A percentile compares a stretch with the other conserved stretches of the same genome.
These are phyloP conservation scores for Cutaneotrichosporon dermatis DNA, from an alignment of 1,284 basidiomycete genomes.

Conservation along the genomic window DNA sequence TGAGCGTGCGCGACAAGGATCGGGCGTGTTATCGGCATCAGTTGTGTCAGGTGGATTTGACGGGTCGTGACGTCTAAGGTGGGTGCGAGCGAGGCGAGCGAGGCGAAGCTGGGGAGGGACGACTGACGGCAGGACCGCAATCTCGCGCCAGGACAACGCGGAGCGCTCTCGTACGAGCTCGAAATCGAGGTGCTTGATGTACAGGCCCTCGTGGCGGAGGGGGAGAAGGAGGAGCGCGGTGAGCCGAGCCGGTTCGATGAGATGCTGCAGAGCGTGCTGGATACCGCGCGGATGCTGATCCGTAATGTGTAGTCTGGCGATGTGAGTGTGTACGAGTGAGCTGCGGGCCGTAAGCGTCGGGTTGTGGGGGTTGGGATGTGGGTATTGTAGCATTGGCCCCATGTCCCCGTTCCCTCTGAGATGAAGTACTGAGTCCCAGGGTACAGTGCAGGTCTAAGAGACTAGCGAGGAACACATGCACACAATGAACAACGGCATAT, in stretches of 20 bases:
- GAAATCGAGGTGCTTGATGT: constrained; percentile 57
- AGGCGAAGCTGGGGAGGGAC: constrained; percentile 54
- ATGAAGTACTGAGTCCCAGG: too few relatives aligned
- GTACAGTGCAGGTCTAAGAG: too few relatives aligned
- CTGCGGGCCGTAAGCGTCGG: too few relatives aligned
- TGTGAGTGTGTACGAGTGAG: too few relatives aligned
- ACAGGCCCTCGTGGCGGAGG: constrained; percentile 51
- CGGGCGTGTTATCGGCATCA: constrained; percentile 89
- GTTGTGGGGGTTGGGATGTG: too few relatives aligned
- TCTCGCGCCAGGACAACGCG: constrained; percentile 22
- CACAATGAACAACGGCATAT: background rate
- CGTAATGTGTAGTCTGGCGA: constrained; percentile 35
- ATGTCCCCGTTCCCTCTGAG: too few relatives aligned
- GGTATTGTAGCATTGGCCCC: too few relatives aligned
- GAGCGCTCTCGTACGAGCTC: constrained; percentile 52
- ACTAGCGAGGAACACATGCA: too few relatives aligned
- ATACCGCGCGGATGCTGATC: constrained; percentile 52
- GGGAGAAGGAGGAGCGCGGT: constrained; percentile 43
- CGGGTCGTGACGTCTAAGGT: constrained; percentile 65
- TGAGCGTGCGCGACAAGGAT: constrained; percentile 72
- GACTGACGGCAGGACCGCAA: constrained; percentile 54
- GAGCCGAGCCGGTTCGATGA: constrained; percentile 50
- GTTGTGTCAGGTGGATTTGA: constrained; percentile 86
- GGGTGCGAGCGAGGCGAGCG: constrained; percentile 50
- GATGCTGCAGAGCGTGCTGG: constrained; percentile 52